Evolutionary conservation across 1,284 basidiomycete genomes (phyloP), one percentile per base, ranked within the genome.

Genomic region (Meira miltonrushii): DNA sequence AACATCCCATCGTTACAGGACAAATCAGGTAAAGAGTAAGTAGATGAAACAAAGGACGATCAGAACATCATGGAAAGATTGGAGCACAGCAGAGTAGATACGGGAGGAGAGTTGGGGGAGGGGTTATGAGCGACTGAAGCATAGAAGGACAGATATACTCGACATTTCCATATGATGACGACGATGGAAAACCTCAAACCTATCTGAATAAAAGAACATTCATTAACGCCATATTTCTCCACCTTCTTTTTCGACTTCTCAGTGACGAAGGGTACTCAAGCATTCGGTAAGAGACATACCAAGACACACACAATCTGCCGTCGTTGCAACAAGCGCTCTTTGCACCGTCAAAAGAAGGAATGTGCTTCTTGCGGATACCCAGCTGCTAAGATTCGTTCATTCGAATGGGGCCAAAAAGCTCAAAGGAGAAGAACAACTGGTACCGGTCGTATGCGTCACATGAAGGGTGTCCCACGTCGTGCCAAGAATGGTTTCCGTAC

Each of bases 341-440:
- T 95, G 85, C 93, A 96, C 86, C 88, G 86, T 82, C 93, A 96
- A 83, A 89, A 96, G 85, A 92, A 95, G 85, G 88, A 87, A 69
- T 98, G 94, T 81, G 89, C 88, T 55, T 88, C 91, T 79, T 97
- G 95, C 81, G 95, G 94, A 61, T 97, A 92, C 83, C 94, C 94
- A 58, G 83, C 90, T 61, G 93, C 94, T 66, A 97, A 92, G 84
- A 83, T 93, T 77, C 87, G 94, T 79, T 93, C 90, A 75, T 97
- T 87, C 82, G 89, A 97, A 82, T 98, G 94, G 94, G 91, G 92
- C 72, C 85, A 88, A 80, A 98, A 98, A 86, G 94, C 93, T 62
- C 96, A 97, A 87, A 88, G 94, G 83, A 88, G 94, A 87, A 94
- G 95, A 87, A 95, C 92, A 65, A 83, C 93, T 69, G 94, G 94